Percentiles rank a stretch among this genome's conserved stretches.
phyloP scores from a whole-genome alignment of 257 asterid species.

The Solanum tarapatanum region DNA sequence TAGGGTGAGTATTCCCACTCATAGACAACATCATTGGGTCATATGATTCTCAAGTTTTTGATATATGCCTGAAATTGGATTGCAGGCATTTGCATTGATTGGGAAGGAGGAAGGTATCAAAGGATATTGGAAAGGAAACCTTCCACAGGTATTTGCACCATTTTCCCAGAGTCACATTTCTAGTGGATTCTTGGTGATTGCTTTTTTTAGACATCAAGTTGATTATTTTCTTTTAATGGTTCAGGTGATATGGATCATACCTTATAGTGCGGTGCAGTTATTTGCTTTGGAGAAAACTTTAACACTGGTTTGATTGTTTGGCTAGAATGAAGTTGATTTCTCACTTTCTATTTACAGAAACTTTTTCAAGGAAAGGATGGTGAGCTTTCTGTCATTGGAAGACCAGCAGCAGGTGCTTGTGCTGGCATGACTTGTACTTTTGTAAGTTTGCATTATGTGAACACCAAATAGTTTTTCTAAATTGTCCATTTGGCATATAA shows the following conservation, averaged over 20 bases:
- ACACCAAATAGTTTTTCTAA: not conserved
- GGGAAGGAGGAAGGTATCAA: conserved; percentile 80
- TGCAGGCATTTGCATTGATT: conserved; percentile 64
- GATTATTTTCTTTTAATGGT: conserved; percentile 2
- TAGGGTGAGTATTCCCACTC: not conserved
- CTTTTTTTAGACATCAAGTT: not conserved
- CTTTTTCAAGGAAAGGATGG: conserved; percentile 67
- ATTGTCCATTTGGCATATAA: not conserved
- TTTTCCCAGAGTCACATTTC: conserved; percentile 5
- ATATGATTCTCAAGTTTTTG: not conserved
- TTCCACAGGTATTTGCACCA: conserved; percentile 60
- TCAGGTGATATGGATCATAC: conserved; percentile 88
- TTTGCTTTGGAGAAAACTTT: conserved; percentile 34
- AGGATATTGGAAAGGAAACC: conserved; percentile 98
- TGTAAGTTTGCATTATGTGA: conserved; percentile 40
- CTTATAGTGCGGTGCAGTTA: conserved; percentile 87
- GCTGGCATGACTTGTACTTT: conserved; percentile 99
- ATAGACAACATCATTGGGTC: not conserved
- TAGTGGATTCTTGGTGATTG: not conserved
- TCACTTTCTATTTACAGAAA: conserved; percentile 29
- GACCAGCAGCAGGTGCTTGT: conserved; percentile 99
- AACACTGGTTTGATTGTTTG: not conserved
- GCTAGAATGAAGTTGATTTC: not conserved
- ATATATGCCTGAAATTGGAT: conserved; percentile 1
- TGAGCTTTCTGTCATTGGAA: conserved; percentile 72